Evolutionary conservation across 331 rosid species (phyloP), one percentile per base, ranked within the genome.

Genomic region (Rosa hybrid): DNA sequence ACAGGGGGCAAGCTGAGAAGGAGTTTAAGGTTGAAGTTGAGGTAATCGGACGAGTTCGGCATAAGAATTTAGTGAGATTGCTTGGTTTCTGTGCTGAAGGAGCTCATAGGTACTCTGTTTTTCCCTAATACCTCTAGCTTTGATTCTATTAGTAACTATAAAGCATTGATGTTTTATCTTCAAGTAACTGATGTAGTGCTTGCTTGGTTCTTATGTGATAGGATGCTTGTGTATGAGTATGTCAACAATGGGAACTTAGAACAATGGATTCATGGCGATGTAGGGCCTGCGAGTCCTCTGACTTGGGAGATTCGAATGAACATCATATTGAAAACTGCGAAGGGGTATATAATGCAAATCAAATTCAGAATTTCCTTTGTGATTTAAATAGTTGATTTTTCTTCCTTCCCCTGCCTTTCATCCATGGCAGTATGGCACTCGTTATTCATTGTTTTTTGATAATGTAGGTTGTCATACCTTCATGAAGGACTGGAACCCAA

Each of bases 221-320:
- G 98, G 87, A 92, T 94, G 96, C 92, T 94, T 84, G 97, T 90
- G 54, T 94, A 94, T 45, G 97, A 94, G 91, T 94, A 75, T 34
- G 92, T 90, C 64, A 89, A 94, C 89, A 94, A 90, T 84, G 97
- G 97, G 71, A 94, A 90, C 90, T 82, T 92, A 45, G 98, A 94
- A 78, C 98, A 92, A 83, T 93, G 97, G 98, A 84, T 93, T 57
- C 98, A 91, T 81, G 98, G 98, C 56, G 94, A 93, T 82, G 97
- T 93, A 45, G 94, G 98, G 45, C 86, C 94, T 78, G 81, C 62
- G 82, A 93, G 98, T 69, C 97, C 94, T 56, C 90, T 93, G 21
- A 93, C 94, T 12, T 93, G 98, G 98, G 94, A 90, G 64, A 87
- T 87, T 85, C 87, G 98, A 62, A 90, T 93, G 93, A 93, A 91